A percentile compares a stretch with the other conserved stretches of the same genome.
phyloP scores from a whole-genome alignment of 208 protist species.

The Trypanosoma brucei region DNA sequence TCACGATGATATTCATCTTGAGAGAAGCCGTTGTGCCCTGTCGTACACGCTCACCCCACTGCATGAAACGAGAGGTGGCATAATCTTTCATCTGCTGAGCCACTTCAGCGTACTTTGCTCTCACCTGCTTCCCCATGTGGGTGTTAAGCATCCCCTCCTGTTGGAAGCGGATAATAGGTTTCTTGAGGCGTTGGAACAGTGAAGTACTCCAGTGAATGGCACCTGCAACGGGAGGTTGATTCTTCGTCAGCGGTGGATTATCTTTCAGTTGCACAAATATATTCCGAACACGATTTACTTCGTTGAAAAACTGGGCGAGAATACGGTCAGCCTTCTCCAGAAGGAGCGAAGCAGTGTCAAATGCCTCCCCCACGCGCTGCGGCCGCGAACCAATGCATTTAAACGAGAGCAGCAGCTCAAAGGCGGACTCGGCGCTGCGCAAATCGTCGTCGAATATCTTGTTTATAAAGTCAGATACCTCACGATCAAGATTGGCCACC shows the following conservation, averaged over 20 bases:
- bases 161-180: slow-evolving; percentile 94
- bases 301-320: slow-evolving; percentile 92
- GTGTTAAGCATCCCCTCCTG: slow-evolving; percentile 89
- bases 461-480: slow-evolving; percentile 95
- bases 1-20: slow-evolving; percentile 89
- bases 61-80: slow-evolving; percentile 82
- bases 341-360: slow-evolving; percentile 91
- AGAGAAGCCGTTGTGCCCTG: slow-evolving; percentile 79
- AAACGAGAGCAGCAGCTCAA: slow-evolving; percentile 97
- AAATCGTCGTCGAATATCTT: slow-evolving; percentile 96
- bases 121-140: slow-evolving; percentile 86
- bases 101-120: slow-evolving; percentile 91
- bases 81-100: slow-evolving; percentile 94
- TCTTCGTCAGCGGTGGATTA: slow-evolving; percentile 94
- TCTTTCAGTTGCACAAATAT: slow-evolving; percentile 91
- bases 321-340: slow-evolving; percentile 95
- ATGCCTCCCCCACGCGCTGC: slow-evolving; percentile 59
- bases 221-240: slow-evolving; percentile 96
- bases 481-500: slow-evolving; percentile 91
- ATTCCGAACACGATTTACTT: slow-evolving; percentile 86
- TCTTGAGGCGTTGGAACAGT: slow-evolving; percentile 96
- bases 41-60: slow-evolving; percentile 91
- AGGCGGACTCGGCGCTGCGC: slow-evolving; percentile 95
- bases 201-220: slow-evolving; percentile 96
- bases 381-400: slow-evolving; percentile 89